Base-by-base conservation (phyloP, 495 filamentous ascomycete species). In the Daldinia caldariorum region DNA sequence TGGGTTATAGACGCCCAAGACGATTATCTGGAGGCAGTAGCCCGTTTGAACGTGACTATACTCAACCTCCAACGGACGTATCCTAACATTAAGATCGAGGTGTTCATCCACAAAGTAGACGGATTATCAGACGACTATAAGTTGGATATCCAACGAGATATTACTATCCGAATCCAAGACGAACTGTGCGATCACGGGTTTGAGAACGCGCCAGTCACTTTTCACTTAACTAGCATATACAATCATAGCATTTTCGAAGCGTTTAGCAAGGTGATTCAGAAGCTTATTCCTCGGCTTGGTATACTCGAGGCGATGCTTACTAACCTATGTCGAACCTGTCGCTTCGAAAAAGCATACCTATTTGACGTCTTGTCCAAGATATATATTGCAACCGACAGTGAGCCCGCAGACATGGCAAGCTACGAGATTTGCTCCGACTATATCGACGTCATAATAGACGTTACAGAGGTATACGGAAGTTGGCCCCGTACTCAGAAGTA, bases 1-100 rank as follows among this genome's bases (percentile, higher is more conserved):
- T 99, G 96, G 96, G 94, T 99, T 53, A 95, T 99, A 62, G 95
- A 99, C 74, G 94, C 94, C 0, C 94, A 98, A 76, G 95, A 99
- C 74, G 95, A 98, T 68, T 98, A 97, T 74, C 86, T 97, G 43
- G 92, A 97, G 76, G 90, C 93, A 32, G 90, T 98, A 58, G 85
- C 87, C 41, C 89, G 91, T n/a, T 86, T 99, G 12, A 96, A 94
- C 79, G 82, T 85, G 47, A 95, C 92, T 14, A 94, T 97, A 73
- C 78, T 97, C 57, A 89, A 92, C 58, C 88, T 99, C 2, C 92
- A 97, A 76, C 87, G 92, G 60, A 87, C 86, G 61, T 96, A 97
- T 73, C 94, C 94, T 0, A 89, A 89, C 72, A 94, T 97, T 80
- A 97, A 97, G 79, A 91, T 98, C 58, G 93, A 97, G 69, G 94